Evolutionary conservation across 2,329 filamentous ascomycete species (phyloP), one percentile per base, ranked within the genome.

Genomic region (Chaetoscypha palmicola): DNA sequence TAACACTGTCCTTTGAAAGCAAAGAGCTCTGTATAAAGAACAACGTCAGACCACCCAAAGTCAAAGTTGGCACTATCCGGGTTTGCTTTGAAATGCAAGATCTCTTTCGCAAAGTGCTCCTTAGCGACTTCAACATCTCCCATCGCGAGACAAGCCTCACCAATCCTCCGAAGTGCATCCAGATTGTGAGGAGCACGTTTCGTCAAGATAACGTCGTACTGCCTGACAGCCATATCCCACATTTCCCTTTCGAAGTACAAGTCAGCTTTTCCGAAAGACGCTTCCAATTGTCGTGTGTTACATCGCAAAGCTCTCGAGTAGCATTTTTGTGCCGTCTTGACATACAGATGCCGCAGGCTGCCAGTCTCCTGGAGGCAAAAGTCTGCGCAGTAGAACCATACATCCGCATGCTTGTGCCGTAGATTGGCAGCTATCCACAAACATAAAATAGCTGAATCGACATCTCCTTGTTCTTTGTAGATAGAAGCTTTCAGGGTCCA

Each of bases 11-110:
- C 73, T 8, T 78, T 65, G 37, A 81, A 77, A 21, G 80, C 77
- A 48, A 90, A 80, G 14, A 97, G 72, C 57, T 96, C 88, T 30
- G 88, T 75, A 53, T 92, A 95, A 42, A 90, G 83, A 48, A 88
- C 85, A 32, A 94, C 70, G 61, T 97, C 85, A 41, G 83, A 81
- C 91, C 91, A 98, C 10, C 43, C 47, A 44, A 62, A 58, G 2
- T 22, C 31, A 7, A 32, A 31, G 2, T 49, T 49, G 1, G 36
- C 21, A 5, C 52, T 44, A 21, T 46, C 39, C 14, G 43, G 31
- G 8, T 41, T 21, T 10, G 44, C 38, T 36, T 49, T 58, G 32
- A 56, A 55, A 34, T 60, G 52, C 9, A 50, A 49, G 30, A 67
- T 61, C 23, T 53, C 58, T 17, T 56, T 47, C 17, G 50, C 57